These are phyloP conservation scores for Apiospora malaysiana DNA, from an alignment of 2,329 filamentous ascomycete species.

Conservation along the genomic window DNA sequence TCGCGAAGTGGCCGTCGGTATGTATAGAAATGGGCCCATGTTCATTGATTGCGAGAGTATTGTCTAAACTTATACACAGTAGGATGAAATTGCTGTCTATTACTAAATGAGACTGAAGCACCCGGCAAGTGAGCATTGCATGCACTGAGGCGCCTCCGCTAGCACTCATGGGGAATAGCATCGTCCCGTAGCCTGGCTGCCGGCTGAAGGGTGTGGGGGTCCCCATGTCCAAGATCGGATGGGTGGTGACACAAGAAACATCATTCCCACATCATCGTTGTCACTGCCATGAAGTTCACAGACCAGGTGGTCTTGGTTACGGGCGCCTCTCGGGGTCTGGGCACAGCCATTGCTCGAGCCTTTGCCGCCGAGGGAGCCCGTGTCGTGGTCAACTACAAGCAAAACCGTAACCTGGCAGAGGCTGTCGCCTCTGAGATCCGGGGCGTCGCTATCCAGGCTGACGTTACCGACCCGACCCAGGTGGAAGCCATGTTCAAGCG, in stretches of 20 bases:
- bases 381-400: conserved; percentile 20
- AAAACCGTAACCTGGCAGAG: neutral
- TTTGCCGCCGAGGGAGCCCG: conserved; percentile 16
- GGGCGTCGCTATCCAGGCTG: conserved; percentile 19
- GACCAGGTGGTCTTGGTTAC: conserved; percentile 22
- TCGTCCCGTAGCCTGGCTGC: too few relatives aligned
- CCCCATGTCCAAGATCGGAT: neutral
- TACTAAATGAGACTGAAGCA: too few relatives aligned
- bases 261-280: neutral
- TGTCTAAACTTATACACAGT: too few relatives aligned
- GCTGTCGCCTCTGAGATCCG: conserved; percentile 17
- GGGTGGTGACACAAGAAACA: neutral
- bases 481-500: neutral
- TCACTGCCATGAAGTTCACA: neutral
- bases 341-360: conserved; percentile 20
- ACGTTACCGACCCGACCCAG: conserved; percentile 20
- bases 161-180: neutral
- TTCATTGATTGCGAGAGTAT: too few relatives aligned
- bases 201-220: neutral
- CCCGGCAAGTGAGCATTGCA: too few relatives aligned
- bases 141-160: neutral
- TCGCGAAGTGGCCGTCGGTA: too few relatives aligned
- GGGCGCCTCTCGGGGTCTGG: conserved; percentile 22
- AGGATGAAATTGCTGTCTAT: too few relatives aligned
- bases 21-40: too few relatives aligned